Evolutionary conservation across 2,329 filamentous ascomycete species (phyloP).

Genomic region (Cordyceps fumosorosea): DNA sequence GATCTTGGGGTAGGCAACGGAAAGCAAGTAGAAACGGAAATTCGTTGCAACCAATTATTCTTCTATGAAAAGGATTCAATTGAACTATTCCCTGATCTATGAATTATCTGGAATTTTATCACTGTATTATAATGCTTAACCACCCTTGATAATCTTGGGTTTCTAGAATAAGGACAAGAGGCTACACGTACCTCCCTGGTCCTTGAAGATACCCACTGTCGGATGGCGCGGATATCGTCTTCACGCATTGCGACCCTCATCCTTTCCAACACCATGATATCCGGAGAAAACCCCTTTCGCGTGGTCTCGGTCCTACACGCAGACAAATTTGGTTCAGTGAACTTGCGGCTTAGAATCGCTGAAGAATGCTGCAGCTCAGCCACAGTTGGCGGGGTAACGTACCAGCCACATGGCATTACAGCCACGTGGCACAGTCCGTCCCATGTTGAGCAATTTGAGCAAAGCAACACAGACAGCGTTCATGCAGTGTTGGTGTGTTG

Average conservation of each 20-base stretch:
- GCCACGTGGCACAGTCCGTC: background rate
- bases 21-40: too few relatives aligned
- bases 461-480: too few relatives aligned
- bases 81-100: too few relatives aligned
- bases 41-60: too few relatives aligned
- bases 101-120: too few relatives aligned
- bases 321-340: background rate
- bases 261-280: background rate
- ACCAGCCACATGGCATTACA: background rate
- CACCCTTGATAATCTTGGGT: background rate
- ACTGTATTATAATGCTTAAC: too few relatives aligned
- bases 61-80: too few relatives aligned
- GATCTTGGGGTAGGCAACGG: too few relatives aligned
- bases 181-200: background rate
- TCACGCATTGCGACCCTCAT: background rate
- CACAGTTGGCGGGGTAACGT: background rate
- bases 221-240: background rate
- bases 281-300: background rate
- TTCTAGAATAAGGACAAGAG: conserved; percentile 11
- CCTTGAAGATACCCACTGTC: background rate
- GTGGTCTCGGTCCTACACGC: background rate
- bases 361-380: background rate
- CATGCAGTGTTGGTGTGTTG: too few relatives aligned
- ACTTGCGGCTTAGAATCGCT: too few relatives aligned
- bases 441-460: background rate